These are phyloP conservation scores for Cercophora scortea DNA, from an alignment of 495 filamentous ascomycete genomes.

Conservation along the genomic window DNA sequence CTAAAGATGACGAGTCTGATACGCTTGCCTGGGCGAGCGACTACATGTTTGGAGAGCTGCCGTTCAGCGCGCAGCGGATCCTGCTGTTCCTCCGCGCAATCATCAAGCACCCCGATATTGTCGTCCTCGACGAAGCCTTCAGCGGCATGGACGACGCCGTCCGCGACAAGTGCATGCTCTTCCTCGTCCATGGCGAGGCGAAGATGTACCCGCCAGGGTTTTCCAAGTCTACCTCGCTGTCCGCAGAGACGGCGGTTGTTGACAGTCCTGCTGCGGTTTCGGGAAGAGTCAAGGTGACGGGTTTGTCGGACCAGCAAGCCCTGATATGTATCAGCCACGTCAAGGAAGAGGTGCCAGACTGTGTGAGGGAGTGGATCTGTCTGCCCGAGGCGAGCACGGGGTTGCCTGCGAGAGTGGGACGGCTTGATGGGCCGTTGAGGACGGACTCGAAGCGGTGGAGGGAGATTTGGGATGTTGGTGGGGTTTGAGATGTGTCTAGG, in stretches of 20 bases:
- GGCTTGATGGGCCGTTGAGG: no score
- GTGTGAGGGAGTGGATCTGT: constrained; percentile 71
- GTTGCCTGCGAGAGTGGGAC: constrained; percentile 47
- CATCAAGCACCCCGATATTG: constrained; percentile 73
- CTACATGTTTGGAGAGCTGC: constrained; percentile 62
- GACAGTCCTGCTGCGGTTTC: constrained; percentile 31
- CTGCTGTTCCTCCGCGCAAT: constrained; percentile 79
- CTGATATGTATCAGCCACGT: constrained; percentile 83
- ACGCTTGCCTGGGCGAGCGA: constrained; percentile 62
- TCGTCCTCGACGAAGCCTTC: constrained; percentile 90
- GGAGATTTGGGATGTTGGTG: no score
- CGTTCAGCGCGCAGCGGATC: constrained; percentile 73
- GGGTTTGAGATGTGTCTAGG: no score
- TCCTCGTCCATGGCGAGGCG: constrained; percentile 57
- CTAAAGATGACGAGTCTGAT: background rate
- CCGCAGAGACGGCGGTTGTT: constrained; percentile 20
- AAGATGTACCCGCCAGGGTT: constrained; percentile 20
- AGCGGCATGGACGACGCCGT: constrained; percentile 78
- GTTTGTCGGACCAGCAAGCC: constrained; percentile 61
- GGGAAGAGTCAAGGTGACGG: constrained; percentile 36
- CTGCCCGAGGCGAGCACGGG: constrained; percentile 58
- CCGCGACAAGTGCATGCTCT: constrained; percentile 75
- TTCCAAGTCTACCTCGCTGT: background rate
- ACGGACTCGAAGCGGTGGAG: no score
- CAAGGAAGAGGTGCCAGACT: constrained; percentile 79